Percentiles rank a stretch among this genome's conserved stretches.
Evolutionary conservation across 2,329 filamentous ascomycete species (phyloP).

Genomic region (Cordyceps pruinosa): DNA sequence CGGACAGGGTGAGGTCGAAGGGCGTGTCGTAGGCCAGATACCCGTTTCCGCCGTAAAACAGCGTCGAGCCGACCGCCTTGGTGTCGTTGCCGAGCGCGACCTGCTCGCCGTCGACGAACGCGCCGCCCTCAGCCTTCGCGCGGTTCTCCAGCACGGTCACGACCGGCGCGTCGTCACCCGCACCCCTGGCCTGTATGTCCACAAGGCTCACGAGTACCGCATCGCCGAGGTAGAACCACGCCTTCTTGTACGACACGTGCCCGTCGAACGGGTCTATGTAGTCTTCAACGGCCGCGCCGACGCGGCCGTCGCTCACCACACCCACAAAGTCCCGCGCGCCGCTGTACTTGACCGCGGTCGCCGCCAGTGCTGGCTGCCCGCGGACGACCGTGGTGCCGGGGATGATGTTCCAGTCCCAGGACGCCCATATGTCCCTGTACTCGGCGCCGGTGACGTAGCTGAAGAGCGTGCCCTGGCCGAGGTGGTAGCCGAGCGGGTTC

Average conservation of each 20-base stretch:
- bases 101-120: constrained; percentile 12
- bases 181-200: constrained; percentile 11
- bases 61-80: background rate
- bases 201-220: constrained; percentile 17
- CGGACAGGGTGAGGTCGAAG: constrained; percentile 16
- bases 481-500: constrained; percentile 19
- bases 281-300: constrained; percentile 17
- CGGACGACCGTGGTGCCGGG: constrained; percentile 19
- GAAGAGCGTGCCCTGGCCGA: constrained; percentile 20
- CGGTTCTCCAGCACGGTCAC: constrained; percentile 20
- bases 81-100: constrained; percentile 1
- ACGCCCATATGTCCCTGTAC: constrained; percentile 20
- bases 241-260: constrained; percentile 18
- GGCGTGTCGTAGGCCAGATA: constrained; percentile 17
- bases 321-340: constrained; percentile 20
- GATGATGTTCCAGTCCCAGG: constrained; percentile 21
- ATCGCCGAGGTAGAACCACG: constrained; percentile 19
- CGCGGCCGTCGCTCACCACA: constrained; percentile 18
- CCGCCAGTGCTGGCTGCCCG: constrained; percentile 13
- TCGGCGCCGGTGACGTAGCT: constrained; percentile 19
- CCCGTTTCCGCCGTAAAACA: constrained; percentile 19
- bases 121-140: constrained; percentile 10
- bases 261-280: constrained; percentile 17
- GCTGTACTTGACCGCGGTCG: constrained; percentile 3
- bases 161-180: constrained; percentile 5